Evolutionary conservation across 805 yeast genomes (phyloP).

Genomic region (Saturnispora quitensis): DNA sequence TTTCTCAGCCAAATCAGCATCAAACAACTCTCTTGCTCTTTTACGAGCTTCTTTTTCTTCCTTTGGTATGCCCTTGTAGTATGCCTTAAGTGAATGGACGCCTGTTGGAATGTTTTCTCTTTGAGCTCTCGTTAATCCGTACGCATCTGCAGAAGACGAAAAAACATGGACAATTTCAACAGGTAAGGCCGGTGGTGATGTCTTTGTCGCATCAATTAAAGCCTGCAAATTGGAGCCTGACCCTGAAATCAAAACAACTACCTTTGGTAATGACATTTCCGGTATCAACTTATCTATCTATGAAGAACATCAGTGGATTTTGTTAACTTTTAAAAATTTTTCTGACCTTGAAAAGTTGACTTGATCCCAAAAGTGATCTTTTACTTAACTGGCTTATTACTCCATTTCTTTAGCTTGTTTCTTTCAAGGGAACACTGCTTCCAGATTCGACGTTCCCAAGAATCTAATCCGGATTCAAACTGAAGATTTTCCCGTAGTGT

Average conservation of each 20-base stretch:
- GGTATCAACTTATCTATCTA: neutral
- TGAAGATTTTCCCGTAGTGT: slow-evolving; percentile 20
- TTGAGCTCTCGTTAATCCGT: slow-evolving; percentile 73
- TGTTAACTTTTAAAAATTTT: neutral
- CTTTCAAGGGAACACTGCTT: slow-evolving; percentile 34
- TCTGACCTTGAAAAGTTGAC: neutral
- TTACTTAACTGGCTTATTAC: neutral
- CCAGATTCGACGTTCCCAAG: slow-evolving; percentile 58
- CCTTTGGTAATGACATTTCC: slow-evolving; percentile 17
- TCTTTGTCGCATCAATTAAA: slow-evolving; percentile 60
- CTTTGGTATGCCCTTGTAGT: slow-evolving; percentile 68
- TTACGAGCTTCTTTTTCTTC: slow-evolving; percentile 51
- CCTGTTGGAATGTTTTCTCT: slow-evolving; percentile 61
- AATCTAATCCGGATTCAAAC: slow-evolving; percentile 60
- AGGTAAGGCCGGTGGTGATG: slow-evolving; percentile 25
- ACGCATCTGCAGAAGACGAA: slow-evolving; percentile 81
- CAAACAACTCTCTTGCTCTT: slow-evolving; percentile 60
- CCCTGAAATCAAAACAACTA: slow-evolving; percentile 85
- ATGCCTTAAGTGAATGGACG: slow-evolving; percentile 61
- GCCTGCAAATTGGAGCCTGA: slow-evolving; percentile 96
- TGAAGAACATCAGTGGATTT: neutral
- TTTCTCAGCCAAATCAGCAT: slow-evolving; percentile 64
- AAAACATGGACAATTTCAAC: slow-evolving; percentile 64
- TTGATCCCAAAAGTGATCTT: neutral
- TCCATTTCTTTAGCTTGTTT: neutral